Conservation (phyloP, 2,329 filamentous ascomycete genomes). For the Monosporascus sp. region DNA sequence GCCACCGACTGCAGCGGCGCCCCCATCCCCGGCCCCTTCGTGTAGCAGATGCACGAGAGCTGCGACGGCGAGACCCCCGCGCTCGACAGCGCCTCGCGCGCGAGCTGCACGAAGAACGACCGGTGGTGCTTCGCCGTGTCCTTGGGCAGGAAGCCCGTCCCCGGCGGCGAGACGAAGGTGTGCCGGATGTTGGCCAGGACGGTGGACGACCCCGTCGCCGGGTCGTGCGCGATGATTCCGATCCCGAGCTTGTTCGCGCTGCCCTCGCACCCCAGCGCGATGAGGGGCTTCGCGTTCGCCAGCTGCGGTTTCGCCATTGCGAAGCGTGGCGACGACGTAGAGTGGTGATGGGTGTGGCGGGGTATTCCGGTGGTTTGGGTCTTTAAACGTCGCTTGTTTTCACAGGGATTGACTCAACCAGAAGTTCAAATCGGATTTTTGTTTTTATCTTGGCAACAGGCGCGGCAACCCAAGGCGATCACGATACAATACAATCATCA, state of each 20-base stretch:
- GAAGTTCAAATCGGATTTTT: too few species aligned
- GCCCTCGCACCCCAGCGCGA: slow-evolving; percentile 68
- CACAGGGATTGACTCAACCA: too few species aligned
- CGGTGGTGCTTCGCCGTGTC: slow-evolving; percentile 94
- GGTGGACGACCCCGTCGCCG: slow-evolving; percentile 46
- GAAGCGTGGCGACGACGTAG: too few species aligned
- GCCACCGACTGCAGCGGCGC: slow-evolving; percentile 85
- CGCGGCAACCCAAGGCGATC: too few species aligned
- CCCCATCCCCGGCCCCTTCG: slow-evolving; percentile 93
- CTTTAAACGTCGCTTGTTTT: too few species aligned
- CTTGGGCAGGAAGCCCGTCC: slow-evolving; percentile 91
- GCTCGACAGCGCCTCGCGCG: slow-evolving; percentile 70
- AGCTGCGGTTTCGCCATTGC: neutral
- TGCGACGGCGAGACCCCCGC: slow-evolving; percentile 58
- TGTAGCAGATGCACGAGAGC: slow-evolving; percentile 92
- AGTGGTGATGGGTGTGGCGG: neutral
- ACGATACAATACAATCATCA: too few species aligned
- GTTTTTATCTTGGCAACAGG: too few species aligned
- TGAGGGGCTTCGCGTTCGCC: slow-evolving; percentile 35
- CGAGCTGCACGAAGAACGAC: slow-evolving; percentile 73
- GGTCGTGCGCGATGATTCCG: slow-evolving; percentile 79
- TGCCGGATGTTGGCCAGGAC: slow-evolving; percentile 93
- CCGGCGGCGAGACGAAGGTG: slow-evolving; percentile 87
- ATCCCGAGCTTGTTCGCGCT: slow-evolving; percentile 97
- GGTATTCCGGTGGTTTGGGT: neutral